Base-by-base conservation (phyloP, 805 yeast genomes). In the Tetrapisispora fleetii region DNA sequence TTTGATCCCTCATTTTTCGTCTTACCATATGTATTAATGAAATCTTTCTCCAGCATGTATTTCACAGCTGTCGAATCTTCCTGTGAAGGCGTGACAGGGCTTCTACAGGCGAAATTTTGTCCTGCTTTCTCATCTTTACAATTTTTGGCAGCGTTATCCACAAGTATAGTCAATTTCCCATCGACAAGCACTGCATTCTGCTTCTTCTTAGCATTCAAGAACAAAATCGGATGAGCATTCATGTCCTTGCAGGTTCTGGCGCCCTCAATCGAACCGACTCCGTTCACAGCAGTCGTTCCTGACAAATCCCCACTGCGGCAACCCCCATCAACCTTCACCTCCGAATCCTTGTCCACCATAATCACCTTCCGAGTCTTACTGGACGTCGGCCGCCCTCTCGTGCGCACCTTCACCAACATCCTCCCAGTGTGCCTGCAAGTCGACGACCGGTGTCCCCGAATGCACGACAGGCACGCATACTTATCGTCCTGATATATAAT, bases 361-460 rank as follows among this genome's bases (percentile, higher is more conserved):
- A 61, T 63, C 30, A 59, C 66, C 44, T 63, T 62, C 24, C 65
- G 54, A 21, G 60, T 77, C 46, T 75, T 79, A 39, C 57, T 22
- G 10, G 79, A 73, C 27, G 77, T 72, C 0, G 96, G 97, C 43
- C 98, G 69, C 0, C 98, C 99, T 50, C 95, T 77, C n/a, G 86
- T 78, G 27, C 96, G 75, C 13, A 91, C 96, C 58, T 88, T 86
- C 13, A 90, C 81, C 38, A 91, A 70, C 22, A 93, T 87, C 43
- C 96, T 73, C 46, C 77, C 72, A 30, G 84, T 78, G 65, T 91
- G 99, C 47, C 78, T 78, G 65, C 99, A 91, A 48, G 83, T 79
- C 1, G 91, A 80, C 1, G 96, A 85, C 38, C 99, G 69, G 60
- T 91, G 99, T 17, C 98, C 98, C 40, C 96, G 72, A 22, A 93